Conservation (phyloP, 352 stramenopile genomes). For the Phytophthora hybrid region DNA sequence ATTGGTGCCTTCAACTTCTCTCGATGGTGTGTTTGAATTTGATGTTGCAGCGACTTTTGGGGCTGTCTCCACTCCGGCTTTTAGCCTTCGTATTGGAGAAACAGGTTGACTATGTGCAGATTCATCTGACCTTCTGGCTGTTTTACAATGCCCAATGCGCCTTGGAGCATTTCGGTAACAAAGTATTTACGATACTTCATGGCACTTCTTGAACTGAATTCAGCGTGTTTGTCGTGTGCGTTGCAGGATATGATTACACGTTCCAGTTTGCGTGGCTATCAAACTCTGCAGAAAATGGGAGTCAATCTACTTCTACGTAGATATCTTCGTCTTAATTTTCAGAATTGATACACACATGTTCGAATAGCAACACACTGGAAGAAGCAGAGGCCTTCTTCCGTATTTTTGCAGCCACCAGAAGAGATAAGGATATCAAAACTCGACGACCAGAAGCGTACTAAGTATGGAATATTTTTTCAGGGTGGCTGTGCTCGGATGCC, state of each 20-base stretch:
- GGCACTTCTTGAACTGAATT: not conserved
- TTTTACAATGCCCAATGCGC: not conserved
- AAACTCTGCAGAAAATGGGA: not conserved
- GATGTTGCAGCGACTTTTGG: not conserved
- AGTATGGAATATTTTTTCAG: too few species aligned
- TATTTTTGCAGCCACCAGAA: too few species aligned
- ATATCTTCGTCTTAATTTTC: too few species aligned
- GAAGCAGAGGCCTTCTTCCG: too few species aligned
- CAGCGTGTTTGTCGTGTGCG: not conserved
- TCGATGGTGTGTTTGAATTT: not conserved
- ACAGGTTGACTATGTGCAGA: not conserved
- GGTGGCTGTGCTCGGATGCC: too few species aligned
- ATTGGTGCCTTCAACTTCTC: not conserved
- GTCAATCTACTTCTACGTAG: too few species aligned
- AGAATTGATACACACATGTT: too few species aligned
- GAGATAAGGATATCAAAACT: too few species aligned
- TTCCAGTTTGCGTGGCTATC: not conserved
- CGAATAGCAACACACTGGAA: too few species aligned
- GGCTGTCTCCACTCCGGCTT: not conserved
- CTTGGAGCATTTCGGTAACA: not conserved
- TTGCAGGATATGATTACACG: not conserved
- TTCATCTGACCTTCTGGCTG: not conserved
- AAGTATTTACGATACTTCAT: not conserved
- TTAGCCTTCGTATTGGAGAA: not conserved
- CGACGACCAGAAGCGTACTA: too few species aligned